Conservation (phyloP, 2,329 filamentous ascomycete species). For the Fusarium verticillioides region DNA sequence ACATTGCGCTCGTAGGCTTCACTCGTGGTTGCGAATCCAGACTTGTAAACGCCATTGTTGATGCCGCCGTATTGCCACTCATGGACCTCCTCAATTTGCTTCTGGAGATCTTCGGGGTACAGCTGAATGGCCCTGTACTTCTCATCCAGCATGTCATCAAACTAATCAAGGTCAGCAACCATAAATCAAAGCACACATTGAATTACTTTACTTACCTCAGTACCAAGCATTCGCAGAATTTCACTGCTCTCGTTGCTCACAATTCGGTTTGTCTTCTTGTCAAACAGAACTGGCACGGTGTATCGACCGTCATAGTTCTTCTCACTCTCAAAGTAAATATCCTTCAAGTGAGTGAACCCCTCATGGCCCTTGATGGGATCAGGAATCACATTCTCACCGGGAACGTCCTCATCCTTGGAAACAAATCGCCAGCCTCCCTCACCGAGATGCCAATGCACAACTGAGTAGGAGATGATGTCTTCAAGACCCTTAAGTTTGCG, state of each 20-base stretch:
- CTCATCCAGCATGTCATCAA: constrained; percentile 75
- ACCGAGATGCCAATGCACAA: constrained; percentile 92
- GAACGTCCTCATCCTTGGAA: constrained; percentile 66
- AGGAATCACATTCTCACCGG: constrained; percentile 72
- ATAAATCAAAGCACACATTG: not conserved
- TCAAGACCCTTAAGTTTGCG: constrained; percentile 92
- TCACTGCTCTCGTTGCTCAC: constrained; percentile 94
- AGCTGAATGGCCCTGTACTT: constrained; percentile 71
- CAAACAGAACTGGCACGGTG: constrained; percentile 88
- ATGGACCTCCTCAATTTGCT: constrained; percentile 79
- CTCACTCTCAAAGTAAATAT: constrained; percentile 83
- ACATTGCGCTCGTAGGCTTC: constrained; percentile 84
- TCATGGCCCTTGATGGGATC: constrained; percentile 77
- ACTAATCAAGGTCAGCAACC: constrained; percentile 54
- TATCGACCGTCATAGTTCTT: constrained; percentile 80
- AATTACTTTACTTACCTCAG: constrained; percentile 62
- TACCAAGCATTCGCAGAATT: constrained; percentile 90
- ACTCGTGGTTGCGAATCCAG: constrained; percentile 86
- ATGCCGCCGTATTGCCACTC: constrained; percentile 82
- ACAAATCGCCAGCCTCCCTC: constrained; percentile 84
- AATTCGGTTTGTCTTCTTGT: constrained; percentile 78
- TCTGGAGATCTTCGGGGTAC: constrained; percentile 72
- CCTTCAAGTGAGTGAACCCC: constrained; percentile 73
- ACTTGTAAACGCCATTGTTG: constrained; percentile 79
- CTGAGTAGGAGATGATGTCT: constrained; percentile 80